phyloP scores from a whole-genome alignment of 306 rosid genomes.

The Castanea sativa region DNA sequence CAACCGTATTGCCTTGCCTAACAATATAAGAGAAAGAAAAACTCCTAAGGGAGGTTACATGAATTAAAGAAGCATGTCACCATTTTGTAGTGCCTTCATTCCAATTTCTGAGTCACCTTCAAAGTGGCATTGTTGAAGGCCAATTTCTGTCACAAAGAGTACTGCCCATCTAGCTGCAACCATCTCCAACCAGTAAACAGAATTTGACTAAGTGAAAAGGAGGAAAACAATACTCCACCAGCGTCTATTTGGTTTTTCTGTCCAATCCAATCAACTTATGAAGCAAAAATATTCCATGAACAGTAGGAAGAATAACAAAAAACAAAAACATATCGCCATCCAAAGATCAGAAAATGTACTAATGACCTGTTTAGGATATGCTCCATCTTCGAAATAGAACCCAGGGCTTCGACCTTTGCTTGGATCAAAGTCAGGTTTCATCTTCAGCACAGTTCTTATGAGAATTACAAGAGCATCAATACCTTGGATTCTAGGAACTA shows the following conservation, averaged over 20 bases:
- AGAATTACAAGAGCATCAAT: slow-evolving; percentile 74
- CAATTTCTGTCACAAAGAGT: no score
- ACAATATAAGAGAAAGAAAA: no score
- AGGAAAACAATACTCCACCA: slow-evolving; percentile 36
- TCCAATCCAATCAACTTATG: slow-evolving; percentile 92
- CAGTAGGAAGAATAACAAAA: neutral
- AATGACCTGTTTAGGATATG: slow-evolving; percentile 79
- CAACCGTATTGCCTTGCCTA: no score
- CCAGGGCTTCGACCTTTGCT: slow-evolving; percentile 83
- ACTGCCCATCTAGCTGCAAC: no score
- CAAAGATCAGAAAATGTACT: neutral
- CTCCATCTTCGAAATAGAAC: slow-evolving; percentile 78
- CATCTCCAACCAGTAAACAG: neutral
- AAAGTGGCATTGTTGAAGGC: no score
- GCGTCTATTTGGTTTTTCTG: slow-evolving; percentile 90
- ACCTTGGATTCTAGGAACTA: slow-evolving; percentile 78
- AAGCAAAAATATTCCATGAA: slow-evolving; percentile 16
- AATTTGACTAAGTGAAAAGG: slow-evolving; percentile 7
- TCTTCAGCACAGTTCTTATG: slow-evolving; percentile 78
- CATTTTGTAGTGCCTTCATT: no score
- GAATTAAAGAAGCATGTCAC: no score
- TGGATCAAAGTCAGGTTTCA: slow-evolving; percentile 90
- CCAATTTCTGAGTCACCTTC: no score
- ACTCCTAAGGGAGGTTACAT: no score
- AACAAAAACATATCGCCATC: neutral